Evolutionary conservation across 169 alveolate species (phyloP), one percentile per base, ranked within the genome.

Genomic region (Plasmodium reichenowi): DNA sequence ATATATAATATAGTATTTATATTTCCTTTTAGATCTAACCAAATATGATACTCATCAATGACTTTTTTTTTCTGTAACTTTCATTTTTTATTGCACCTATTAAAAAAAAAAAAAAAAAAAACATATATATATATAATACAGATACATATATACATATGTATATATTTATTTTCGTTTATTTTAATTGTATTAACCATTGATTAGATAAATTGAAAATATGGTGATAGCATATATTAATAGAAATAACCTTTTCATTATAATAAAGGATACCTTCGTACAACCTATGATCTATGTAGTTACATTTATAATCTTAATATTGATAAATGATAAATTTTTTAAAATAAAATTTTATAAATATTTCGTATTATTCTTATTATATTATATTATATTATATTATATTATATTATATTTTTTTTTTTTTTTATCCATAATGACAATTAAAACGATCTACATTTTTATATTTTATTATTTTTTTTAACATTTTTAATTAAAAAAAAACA

Each of bases 71-170:
- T 38, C 50, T 48, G 66, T 48, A 15, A 2, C 38, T 45, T n/a
- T 71, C 58, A 48, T 29, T 22, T 47, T 12, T 24, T 71, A 10
- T 22, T 56, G 80, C 13, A 22, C 66, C 80, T 71, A 47, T 15
- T 24, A 8, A 56, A 56, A 8, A 56, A 54, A 22, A 29, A 22
- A 68, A 22, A 45, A 68, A 6, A 5, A 45, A 9, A 22, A 17
- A 13, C 10, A 58, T 71, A 48, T n/a, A 15, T 56, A 17, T 32
- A 47, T 7, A 45, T 71, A 26, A 24, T 24, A 24, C 0, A 24
- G 29, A 56, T 45, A 45, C 1, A 26, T 13, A 13, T 32, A 32
- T 32, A 32, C 9, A 32, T 32, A 32, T 32, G 45, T 32, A 32
- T 32, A 32, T 32, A 32, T 32, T 0, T 0, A 32, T 32, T 32